A percentile compares a stretch with the other conserved stretches of the same genome.
Evolutionary conservation across 2,329 filamentous ascomycete genomes (phyloP).

Genomic region (Sclerotinia glacialis): DNA sequence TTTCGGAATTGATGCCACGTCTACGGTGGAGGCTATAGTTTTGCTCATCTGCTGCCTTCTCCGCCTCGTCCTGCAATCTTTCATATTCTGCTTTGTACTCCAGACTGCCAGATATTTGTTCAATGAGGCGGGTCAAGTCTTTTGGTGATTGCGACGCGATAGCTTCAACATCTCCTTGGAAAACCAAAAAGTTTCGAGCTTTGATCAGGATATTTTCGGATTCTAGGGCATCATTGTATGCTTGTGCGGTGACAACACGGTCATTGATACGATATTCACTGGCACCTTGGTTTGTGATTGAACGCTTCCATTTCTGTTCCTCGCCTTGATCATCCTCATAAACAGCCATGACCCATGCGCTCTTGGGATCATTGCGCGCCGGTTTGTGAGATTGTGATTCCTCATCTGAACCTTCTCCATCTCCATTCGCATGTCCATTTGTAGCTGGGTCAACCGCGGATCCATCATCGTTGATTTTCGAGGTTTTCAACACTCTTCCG

Average conservation of each 20-base stretch:
- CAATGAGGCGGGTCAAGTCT: constrained; percentile 88
- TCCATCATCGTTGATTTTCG: constrained; percentile 88
- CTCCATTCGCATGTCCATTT: constrained; percentile 60
- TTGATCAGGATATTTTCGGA: constrained; percentile 96
- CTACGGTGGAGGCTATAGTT: constrained; percentile 84
- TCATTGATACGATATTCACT: constrained; percentile 99
- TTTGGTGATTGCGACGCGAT: constrained; percentile 94
- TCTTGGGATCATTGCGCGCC: constrained; percentile 81
- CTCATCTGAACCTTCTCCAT: constrained; percentile 56
- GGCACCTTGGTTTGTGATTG: constrained; percentile 80
- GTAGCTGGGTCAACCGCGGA: constrained; percentile 53
- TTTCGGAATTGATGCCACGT: constrained; percentile 93
- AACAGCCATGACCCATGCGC: constrained; percentile 98
- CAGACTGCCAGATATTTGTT: constrained; percentile 94
- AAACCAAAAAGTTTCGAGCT: constrained; percentile 95
- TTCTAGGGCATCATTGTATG: constrained; percentile 92
- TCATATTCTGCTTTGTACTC: constrained; percentile 96
- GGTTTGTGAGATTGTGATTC: constrained; percentile 60
- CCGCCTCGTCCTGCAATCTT: constrained; percentile 77
- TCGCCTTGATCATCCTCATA: constrained; percentile 97
- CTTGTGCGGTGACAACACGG: constrained; percentile 77
- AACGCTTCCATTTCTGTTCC: constrained; percentile 93
- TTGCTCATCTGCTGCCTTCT: constrained; percentile 84
- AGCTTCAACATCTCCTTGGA: constrained; percentile 95
- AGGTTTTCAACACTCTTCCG: constrained; percentile 86